phyloP scores from a whole-genome alignment of 306 rosid species.

The Cucurbita maxima region DNA sequence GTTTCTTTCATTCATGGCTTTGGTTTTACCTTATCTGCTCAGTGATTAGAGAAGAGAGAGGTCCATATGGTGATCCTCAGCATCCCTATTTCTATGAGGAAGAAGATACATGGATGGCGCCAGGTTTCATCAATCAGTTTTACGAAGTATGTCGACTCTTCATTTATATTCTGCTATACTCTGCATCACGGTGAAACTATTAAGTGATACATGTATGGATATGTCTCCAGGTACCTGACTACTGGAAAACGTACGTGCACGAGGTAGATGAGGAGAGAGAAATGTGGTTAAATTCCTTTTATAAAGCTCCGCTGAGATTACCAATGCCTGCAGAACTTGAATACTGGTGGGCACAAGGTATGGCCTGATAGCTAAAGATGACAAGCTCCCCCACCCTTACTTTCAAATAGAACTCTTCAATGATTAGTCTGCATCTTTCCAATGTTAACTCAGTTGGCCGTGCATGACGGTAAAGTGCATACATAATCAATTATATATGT shows the following conservation, averaged over 20 bases:
- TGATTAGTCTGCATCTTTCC: neutral
- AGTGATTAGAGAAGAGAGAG: constrained; percentile 95
- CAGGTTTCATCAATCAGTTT: constrained; percentile 91
- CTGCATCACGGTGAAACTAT: neutral
- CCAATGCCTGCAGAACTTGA: constrained; percentile 98
- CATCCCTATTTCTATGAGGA: constrained; percentile 92
- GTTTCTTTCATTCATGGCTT: constrained; percentile 9
- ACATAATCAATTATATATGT: neutral
- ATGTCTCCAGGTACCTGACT: constrained; percentile 69
- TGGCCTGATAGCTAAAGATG: neutral
- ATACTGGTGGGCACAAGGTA: constrained; percentile 78
- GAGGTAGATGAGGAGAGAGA: constrained; percentile 92
- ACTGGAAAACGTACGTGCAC: constrained; percentile 66
- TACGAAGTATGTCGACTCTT: constrained; percentile 45
- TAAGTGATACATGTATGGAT: neutral
- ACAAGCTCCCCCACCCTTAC: neutral
- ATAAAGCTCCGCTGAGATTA: constrained; percentile 77
- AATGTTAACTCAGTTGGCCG: neutral
- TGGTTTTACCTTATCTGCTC: constrained; percentile 9
- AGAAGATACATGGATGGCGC: constrained; percentile 95
- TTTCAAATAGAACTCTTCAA: neutral
- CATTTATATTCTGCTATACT: neutral
- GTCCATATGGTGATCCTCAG: constrained; percentile 81
- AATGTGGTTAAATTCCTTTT: constrained; percentile 96
- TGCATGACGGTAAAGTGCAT: neutral